Evolutionary conservation across 2,329 filamentous ascomycete species (phyloP).

Genomic region (Fusarium beomiforme): DNA sequence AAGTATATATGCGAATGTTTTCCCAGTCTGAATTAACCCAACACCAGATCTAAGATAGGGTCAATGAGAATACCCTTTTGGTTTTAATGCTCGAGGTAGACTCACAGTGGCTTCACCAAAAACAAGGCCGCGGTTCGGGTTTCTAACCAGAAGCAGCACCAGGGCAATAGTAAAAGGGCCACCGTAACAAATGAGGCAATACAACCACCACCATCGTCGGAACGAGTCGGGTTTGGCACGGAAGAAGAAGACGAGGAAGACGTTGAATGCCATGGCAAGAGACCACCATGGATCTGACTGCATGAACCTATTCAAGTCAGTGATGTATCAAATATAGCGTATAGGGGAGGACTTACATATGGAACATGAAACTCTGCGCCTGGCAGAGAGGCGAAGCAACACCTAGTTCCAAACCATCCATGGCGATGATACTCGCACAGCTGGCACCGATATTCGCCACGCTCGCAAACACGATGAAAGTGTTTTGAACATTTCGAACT

Average conservation of each 20-base stretch:
- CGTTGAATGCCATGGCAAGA: slow-evolving; percentile 84
- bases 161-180: slow-evolving; percentile 75
- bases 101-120: slow-evolving; percentile 68
- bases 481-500: slow-evolving; percentile 68
- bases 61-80: background rate
- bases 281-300: slow-evolving; percentile 82
- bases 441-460: slow-evolving; percentile 69
- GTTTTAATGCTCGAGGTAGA: background rate
- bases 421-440: slow-evolving; percentile 76
- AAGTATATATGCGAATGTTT: slow-evolving; percentile 67
- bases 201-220: slow-evolving; percentile 76
- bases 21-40: slow-evolving; percentile 67
- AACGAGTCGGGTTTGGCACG: slow-evolving; percentile 73
- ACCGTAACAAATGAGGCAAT: slow-evolving; percentile 76
- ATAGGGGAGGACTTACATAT: slow-evolving; percentile 64
- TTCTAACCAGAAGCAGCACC: slow-evolving; percentile 67
- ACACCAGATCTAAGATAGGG: slow-evolving; percentile 64
- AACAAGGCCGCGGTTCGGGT: slow-evolving; percentile 50
- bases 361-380: slow-evolving; percentile 68
- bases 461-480: slow-evolving; percentile 70
- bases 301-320: slow-evolving; percentile 69
- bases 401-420: slow-evolving; percentile 68
- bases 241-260: slow-evolving; percentile 75
- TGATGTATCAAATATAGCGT: slow-evolving; percentile 59
- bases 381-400: slow-evolving; percentile 68